phyloP scores from a whole-genome alignment of 192 early-diverging fungal genomes.

The Linnemannia schmuckeri region DNA sequence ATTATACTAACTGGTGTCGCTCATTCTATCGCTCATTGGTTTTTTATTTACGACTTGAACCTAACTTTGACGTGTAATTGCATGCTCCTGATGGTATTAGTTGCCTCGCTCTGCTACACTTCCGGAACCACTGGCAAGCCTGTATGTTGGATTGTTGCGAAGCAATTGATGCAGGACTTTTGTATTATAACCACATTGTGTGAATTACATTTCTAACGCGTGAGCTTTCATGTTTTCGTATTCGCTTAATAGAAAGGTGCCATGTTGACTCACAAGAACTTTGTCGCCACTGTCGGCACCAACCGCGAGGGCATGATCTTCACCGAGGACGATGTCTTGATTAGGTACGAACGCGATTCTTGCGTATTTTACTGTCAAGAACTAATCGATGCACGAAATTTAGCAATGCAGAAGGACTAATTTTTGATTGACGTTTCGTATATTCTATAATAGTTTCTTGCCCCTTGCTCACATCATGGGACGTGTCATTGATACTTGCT shows the following conservation, averaged over 20 bases:
- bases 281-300: slow-evolving; percentile 66
- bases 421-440: neutral
- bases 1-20: too few relatives aligned
- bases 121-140: slow-evolving; percentile 90
- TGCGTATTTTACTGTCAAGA: neutral
- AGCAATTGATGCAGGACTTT: neutral
- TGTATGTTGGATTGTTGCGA: slow-evolving; percentile 51
- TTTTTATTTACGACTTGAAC: neutral
- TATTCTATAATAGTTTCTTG: slow-evolving; percentile 59
- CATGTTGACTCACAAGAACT: slow-evolving; percentile 89
- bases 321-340: slow-evolving; percentile 28
- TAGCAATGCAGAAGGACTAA: neutral
- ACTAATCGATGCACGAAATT: neutral
- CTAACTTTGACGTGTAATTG: neutral
- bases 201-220: neutral
- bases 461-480: slow-evolving; percentile 95
- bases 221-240: neutral
- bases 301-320: slow-evolving; percentile 47
- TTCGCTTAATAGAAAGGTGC: slow-evolving; percentile 60
- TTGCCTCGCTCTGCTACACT: slow-evolving; percentile 84
- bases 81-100: neutral
- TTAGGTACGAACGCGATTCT: slow-evolving; percentile 25
- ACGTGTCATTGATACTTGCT: slow-evolving; percentile 67
- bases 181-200: neutral
- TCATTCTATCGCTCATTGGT: neutral